Conservation (phyloP, 2,329 filamentous ascomycete species). For the Sclerotinia spermophila region DNA sequence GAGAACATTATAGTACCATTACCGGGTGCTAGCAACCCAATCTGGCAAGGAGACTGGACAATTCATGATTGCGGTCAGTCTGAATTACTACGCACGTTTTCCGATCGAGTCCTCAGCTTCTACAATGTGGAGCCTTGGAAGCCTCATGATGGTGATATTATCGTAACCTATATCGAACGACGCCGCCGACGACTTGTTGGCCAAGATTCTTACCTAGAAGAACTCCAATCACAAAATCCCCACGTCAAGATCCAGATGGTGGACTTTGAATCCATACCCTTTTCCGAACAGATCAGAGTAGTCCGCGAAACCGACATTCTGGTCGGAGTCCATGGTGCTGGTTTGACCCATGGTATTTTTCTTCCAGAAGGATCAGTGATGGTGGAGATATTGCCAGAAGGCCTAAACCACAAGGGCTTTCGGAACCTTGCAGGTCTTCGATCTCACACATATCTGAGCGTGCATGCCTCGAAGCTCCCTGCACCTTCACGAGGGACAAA, state of each 20-base stretch:
- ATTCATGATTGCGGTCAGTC: slow-evolving; percentile 25
- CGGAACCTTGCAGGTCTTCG: background rate
- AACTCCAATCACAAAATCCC: background rate
- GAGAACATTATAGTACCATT: slow-evolving; percentile 32
- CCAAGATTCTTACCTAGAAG: background rate
- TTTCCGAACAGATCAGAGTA: background rate
- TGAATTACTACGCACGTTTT: slow-evolving; percentile 1
- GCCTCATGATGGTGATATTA: background rate
- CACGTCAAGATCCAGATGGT: background rate
- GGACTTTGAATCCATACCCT: background rate
- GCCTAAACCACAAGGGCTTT: background rate
- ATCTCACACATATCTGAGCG: background rate
- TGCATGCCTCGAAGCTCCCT: background rate
- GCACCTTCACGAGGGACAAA: background rate
- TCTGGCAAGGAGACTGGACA: slow-evolving; percentile 36
- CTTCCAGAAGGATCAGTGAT: background rate
- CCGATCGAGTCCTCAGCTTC: slow-evolving; percentile 8
- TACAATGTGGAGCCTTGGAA: slow-evolving; percentile 1
- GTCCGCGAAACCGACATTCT: background rate
- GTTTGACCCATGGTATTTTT: background rate
- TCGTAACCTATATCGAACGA: background rate
- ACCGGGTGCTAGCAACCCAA: slow-evolving; percentile 33
- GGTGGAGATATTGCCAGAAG: slow-evolving; percentile 2
- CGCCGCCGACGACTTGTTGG: background rate
- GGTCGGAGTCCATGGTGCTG: background rate